Percentiles rank a stretch among this genome's conserved stretches.
These are phyloP conservation scores for Acer negundo DNA, from an alignment of 345 rosid species.

Conservation along the genomic window DNA sequence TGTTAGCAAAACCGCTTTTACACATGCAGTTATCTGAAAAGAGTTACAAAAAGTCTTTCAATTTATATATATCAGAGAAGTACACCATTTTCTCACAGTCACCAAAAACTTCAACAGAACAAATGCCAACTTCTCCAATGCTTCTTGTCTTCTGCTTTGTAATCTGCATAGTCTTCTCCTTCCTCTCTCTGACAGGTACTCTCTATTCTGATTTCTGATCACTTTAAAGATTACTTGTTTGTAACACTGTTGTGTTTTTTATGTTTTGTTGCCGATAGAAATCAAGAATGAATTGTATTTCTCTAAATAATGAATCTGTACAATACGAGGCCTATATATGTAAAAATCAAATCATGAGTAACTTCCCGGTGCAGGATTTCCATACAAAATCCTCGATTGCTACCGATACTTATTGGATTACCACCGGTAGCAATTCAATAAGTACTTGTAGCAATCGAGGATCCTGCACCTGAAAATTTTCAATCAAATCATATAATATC, in stretches of 20 bases:
- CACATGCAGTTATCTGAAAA: constrained; percentile 18
- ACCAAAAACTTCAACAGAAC: not conserved
- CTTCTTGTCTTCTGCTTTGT: not conserved
- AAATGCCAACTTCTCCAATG: constrained; percentile 15
- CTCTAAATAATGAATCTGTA: too few relatives aligned
- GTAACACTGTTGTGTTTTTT: not conserved
- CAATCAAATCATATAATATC: too few relatives aligned
- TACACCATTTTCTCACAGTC: constrained; percentile 4
- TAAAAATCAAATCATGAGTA: too few relatives aligned
- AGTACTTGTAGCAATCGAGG: too few relatives aligned
- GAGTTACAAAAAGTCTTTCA: not conserved
- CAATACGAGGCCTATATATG: too few relatives aligned
- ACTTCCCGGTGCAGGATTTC: too few relatives aligned
- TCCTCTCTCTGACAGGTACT: constrained; percentile 13
- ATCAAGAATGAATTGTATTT: too few relatives aligned
- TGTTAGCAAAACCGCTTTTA: constrained; percentile 10
- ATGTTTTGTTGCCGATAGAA: not conserved
- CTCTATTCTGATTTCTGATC: not conserved
- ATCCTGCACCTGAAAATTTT: too few relatives aligned
- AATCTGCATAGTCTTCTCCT: constrained; percentile 4
- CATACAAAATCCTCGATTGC: too few relatives aligned
- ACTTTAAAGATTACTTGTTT: not conserved
- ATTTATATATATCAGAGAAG: not conserved
- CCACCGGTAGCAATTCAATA: too few relatives aligned
- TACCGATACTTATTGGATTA: too few relatives aligned